A percentile compares a stretch with the other conserved stretches of the same genome.
Evolutionary conservation across 2,329 filamentous ascomycete genomes (phyloP).

Genomic region (Sporothrix pallida): DNA sequence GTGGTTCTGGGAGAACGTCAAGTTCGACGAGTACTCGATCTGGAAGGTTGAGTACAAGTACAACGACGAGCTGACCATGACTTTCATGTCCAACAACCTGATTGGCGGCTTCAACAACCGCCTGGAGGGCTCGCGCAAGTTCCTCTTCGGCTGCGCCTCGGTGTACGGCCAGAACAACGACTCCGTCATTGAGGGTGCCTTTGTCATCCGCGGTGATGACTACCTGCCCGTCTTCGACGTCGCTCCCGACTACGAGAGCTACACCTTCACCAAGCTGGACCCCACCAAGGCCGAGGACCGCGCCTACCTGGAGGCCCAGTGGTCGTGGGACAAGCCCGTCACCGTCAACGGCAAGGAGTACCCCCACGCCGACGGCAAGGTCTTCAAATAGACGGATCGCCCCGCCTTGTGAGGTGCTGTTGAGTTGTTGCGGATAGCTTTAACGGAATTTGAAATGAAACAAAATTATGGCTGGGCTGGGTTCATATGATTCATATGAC

Average conservation of each 20-base stretch:
- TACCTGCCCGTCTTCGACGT: constrained; percentile 88
- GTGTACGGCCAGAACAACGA: constrained; percentile 90
- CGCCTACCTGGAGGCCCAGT: constrained; percentile 83
- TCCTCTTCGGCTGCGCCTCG: constrained; percentile 87
- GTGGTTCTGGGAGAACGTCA: constrained; percentile 98
- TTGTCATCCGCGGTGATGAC: constrained; percentile 92
- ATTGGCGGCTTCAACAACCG: constrained; percentile 97
- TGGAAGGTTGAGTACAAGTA: constrained; percentile 98
- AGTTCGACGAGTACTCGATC: constrained; percentile 93
- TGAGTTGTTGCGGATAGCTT: background rate
- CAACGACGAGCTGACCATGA: constrained; percentile 94
- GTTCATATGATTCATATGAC: constrained; percentile 1
- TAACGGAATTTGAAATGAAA: constrained; percentile 9
- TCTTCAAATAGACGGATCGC: constrained; percentile 82
- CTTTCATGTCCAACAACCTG: constrained; percentile 99
- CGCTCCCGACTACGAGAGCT: constrained; percentile 96
- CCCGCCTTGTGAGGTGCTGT: background rate
- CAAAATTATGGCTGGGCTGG: background rate
- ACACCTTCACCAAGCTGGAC: constrained; percentile 96
- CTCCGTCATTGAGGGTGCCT: constrained; percentile 90
- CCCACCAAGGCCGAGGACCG: constrained; percentile 81
- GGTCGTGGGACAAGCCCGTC: constrained; percentile 90
- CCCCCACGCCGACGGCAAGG: constrained; percentile 88
- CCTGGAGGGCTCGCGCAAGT: constrained; percentile 97
- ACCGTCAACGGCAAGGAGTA: constrained; percentile 85